phyloP scores from a whole-genome alignment of 2,329 filamentous ascomycete genomes.

The Exserohilum rostratum region DNA sequence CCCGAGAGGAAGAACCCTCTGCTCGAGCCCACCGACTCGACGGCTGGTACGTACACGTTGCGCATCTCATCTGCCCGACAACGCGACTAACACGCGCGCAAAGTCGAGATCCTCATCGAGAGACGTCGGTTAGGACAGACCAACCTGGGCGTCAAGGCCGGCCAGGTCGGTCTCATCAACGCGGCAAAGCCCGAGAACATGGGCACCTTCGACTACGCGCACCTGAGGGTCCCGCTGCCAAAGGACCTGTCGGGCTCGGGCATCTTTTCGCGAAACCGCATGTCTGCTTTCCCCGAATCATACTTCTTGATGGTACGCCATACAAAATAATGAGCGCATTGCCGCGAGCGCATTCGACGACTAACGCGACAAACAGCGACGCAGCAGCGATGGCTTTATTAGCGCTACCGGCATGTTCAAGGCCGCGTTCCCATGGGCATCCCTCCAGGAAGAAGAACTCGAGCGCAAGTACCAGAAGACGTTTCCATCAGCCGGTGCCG shows the following conservation, averaged over 20 bases:
- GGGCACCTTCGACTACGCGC: conserved; percentile 92
- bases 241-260: conserved; percentile 86
- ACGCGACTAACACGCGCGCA: conserved; percentile 28
- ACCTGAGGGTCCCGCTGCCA: conserved; percentile 88
- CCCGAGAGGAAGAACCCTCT: conserved; percentile 70
- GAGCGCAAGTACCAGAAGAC: conserved; percentile 87
- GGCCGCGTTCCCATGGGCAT: conserved; percentile 81
- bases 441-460: conserved; percentile 71
- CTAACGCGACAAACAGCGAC: conserved; percentile 61
- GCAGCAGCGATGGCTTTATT: conserved; percentile 82
- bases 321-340: conserved; percentile 12
- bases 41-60: conserved; percentile 62
- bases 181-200: conserved; percentile 75
- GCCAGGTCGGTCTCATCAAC: conserved; percentile 71
- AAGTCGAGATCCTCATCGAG: conserved; percentile 68
- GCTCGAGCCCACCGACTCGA: conserved; percentile 66
- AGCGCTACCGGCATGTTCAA: conserved; percentile 94
- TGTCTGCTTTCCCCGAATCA: conserved; percentile 72
- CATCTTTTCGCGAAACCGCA: conserved; percentile 78
- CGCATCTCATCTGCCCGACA: conserved; percentile 33
- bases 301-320: conserved; percentile 87
- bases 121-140: conserved; percentile 92
- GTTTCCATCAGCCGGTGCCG: conserved; percentile 77
- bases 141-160: conserved; percentile 81
- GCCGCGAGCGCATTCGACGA: conserved; percentile 20